Base-by-base conservation (phyloP, 179 eudicot species). In the Nepenthes alata region DNA sequence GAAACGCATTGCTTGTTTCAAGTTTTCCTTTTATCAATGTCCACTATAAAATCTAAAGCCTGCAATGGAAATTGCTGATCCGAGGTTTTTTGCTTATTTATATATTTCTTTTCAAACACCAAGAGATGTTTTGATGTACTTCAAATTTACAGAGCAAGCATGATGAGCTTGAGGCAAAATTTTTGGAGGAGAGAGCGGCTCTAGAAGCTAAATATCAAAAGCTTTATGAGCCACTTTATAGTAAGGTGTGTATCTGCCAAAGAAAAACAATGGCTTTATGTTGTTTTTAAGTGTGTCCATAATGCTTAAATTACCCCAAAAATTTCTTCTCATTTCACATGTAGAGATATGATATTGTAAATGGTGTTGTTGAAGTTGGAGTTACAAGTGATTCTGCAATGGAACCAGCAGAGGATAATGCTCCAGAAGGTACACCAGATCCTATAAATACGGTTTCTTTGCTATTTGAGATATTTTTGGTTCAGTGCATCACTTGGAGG, bases 151-250 rank as follows among this genome's bases (percentile, higher is more conserved):
- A 89, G 97, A 73, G 82, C 59, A 79, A 85, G 75, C 25, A 89
- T 62, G 88, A 89, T 67, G 97, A 84, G 73, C 73, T 89, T 12
- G 95, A 82, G 83, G 80, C 88, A 7, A 89, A 85, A 55, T 89
- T 84, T 75, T 77, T 81, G 61, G 91, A 81, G 73, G 97, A 87
- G 77, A 88, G 84, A 66, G 95, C 91, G 39, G 87, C 85, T 53
- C 87, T 89, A 59, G 95, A 89, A 75, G 87, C 85, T 55, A 89
- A 84, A 67, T 87, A 84, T 75, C 95, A 83, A 61, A 82, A 87
- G 76, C 83, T 87, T 34, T 84, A 87, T 61, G 83, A 84, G 63
- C 96, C 95, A 49, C 70, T 82, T 7, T 89, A 87, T 58, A 57
- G 84, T 15, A 87, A 87, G 86, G 96, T 84, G 9, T 58, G 49